Conservation (phyloP, 2,329 filamentous ascomycete species). For the Exophiala sp. region DNA sequence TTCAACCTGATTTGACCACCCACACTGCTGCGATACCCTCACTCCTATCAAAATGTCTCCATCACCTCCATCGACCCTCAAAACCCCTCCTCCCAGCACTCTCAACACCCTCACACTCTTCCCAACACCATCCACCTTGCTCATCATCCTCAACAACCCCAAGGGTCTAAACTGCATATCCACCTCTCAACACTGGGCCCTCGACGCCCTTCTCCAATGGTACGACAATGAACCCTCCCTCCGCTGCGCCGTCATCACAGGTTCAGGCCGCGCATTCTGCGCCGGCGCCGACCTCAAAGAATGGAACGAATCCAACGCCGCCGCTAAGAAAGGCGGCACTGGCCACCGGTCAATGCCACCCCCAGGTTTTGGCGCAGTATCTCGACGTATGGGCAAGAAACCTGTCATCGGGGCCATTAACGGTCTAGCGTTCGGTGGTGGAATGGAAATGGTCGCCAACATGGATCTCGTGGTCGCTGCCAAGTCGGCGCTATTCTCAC, state of each 20-base stretch:
- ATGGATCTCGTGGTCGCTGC: conserved; percentile 66
- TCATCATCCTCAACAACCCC: conserved; percentile 46
- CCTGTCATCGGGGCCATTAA: conserved; percentile 74
- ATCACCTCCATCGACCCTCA: conserved; percentile 25
- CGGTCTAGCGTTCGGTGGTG: conserved; percentile 70
- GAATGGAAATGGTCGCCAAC: conserved; percentile 72
- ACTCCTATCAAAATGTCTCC: conserved; percentile 3
- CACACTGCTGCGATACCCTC: no score
- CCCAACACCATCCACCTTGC: conserved; percentile 43
- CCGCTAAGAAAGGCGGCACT: conserved; percentile 5
- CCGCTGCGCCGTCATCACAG: conserved; percentile 41
- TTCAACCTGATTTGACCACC: no score
- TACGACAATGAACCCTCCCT: conserved; percentile 42
- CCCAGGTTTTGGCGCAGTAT: conserved; percentile 38
- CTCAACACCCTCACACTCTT: conserved; percentile 37
- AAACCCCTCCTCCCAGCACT: conserved; percentile 32
- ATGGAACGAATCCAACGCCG: conserved; percentile 33
- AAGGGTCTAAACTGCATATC: conserved; percentile 44
- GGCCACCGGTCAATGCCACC: conserved; percentile 26
- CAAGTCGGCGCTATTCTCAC: conserved; percentile 56
- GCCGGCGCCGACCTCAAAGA: conserved; percentile 46
- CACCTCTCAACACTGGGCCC: conserved; percentile 37
- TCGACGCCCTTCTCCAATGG: conserved; percentile 43
- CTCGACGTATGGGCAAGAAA: conserved; percentile 65
- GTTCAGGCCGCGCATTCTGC: conserved; percentile 43